phyloP scores from a whole-genome alignment of 164 flowering plant genomes.

The Malania oleifera region DNA sequence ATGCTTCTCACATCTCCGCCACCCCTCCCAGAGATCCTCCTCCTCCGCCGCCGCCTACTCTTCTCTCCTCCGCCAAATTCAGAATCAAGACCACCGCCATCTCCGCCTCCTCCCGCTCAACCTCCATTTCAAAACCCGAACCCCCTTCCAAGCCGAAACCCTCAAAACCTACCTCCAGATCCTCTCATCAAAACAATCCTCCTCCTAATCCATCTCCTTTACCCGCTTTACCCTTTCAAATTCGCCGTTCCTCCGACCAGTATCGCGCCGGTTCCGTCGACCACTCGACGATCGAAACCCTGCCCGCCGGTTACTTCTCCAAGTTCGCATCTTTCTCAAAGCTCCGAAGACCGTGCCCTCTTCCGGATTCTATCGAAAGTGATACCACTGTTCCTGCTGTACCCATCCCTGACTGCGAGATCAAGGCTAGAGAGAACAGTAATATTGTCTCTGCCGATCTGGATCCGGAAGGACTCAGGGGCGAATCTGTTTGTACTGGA shows the following conservation, averaged over 20 bases:
- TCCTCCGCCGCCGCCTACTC: conserved; percentile 17
- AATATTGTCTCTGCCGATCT: neutral
- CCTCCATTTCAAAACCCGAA: conserved; percentile 12
- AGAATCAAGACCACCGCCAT: conserved; percentile 10
- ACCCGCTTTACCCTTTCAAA: conserved; percentile 34
- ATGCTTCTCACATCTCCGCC: conserved; percentile 77
- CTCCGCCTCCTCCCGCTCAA: conserved; percentile 18
- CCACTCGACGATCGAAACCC: conserved; percentile 21
- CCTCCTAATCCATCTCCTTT: conserved; percentile 11
- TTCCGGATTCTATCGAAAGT: conserved; percentile 25
- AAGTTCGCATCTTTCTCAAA: conserved; percentile 49
- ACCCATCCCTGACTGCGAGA: conserved; percentile 9
- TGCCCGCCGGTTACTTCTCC: conserved; percentile 44
- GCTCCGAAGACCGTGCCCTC: conserved; percentile 22
- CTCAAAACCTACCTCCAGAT: neutral
- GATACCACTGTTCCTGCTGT: conserved; percentile 9
- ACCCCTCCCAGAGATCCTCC: conserved; percentile 57
- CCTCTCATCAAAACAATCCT: neutral
- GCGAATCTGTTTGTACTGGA: conserved; percentile 7
- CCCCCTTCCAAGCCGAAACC: conserved; percentile 2
- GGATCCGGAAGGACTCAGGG: conserved; percentile 1
- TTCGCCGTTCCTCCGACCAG: conserved; percentile 20
- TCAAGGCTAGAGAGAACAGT: neutral
- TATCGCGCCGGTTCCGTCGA: conserved; percentile 5
- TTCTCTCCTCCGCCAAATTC: conserved; percentile 20